A percentile compares a stretch with the other conserved stretches of the same genome.
Evolutionary conservation across 305 asterid species (phyloP).

Genomic region (Rubia balearica): DNA sequence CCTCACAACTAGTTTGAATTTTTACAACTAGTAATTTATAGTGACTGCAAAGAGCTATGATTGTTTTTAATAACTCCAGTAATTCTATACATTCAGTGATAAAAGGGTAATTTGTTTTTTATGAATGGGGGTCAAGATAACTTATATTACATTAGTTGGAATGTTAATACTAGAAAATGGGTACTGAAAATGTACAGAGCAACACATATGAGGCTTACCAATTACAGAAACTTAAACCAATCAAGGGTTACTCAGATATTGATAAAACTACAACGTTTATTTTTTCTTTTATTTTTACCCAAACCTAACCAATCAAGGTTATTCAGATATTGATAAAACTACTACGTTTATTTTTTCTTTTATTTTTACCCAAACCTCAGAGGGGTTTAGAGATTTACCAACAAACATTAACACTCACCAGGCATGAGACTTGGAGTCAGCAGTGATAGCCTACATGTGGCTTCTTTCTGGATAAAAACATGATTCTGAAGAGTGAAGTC

Average conservation of each 20-base stretch:
- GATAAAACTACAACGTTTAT: too few species aligned
- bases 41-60: neutral
- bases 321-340: too few species aligned
- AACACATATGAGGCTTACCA: neutral
- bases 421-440: slow-evolving; percentile 48
- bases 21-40: neutral
- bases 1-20: neutral
- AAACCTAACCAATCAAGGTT: too few species aligned
- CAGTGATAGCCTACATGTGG: slow-evolving; percentile 52
- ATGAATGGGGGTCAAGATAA: neutral
- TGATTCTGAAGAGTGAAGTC: slow-evolving; percentile 43
- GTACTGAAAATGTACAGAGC: neutral
- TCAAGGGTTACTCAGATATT: too few species aligned
- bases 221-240: neutral
- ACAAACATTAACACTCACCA: slow-evolving; percentile 32
- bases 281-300: too few species aligned
- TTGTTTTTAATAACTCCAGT: neutral
- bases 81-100: neutral
- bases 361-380: too few species aligned
- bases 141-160: neutral
- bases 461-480: slow-evolving; percentile 34
- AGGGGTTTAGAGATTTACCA: neutral
- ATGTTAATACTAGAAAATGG: neutral
- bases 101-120: too few species aligned
- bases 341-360: too few species aligned